Conservation (phyloP, 805 yeast species). For the Starmera caribaea region DNA sequence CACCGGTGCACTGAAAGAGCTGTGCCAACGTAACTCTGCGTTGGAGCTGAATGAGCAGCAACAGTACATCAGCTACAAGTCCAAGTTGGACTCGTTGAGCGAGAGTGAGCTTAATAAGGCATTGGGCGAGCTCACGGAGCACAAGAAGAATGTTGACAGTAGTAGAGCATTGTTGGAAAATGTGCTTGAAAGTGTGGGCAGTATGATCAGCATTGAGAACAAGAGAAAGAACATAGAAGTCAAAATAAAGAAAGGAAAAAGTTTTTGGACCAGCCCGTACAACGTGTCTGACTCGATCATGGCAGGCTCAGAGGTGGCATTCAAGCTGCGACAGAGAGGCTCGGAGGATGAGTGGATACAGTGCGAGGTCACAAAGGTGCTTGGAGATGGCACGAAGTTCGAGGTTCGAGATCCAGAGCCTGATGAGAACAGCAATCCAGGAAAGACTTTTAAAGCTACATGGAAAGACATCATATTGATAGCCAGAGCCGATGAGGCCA, state of each 20-base stretch:
- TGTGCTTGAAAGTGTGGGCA: constrained; percentile 35
- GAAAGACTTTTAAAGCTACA: constrained; percentile 74
- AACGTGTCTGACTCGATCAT: constrained; percentile 49
- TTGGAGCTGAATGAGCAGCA: no score
- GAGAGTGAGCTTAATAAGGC: constrained; percentile 31
- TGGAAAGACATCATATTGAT: constrained; percentile 73
- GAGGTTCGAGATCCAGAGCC: constrained; percentile 99
- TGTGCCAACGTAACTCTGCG: no score
- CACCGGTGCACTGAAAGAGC: no score
- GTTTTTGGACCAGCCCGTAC: constrained; percentile 38
- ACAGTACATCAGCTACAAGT: constrained; percentile 6
- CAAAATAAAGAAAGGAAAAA: constrained; percentile 19
- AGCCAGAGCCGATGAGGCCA: constrained; percentile 40
- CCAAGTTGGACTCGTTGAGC: constrained; percentile 21
- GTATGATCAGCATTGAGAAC: constrained; percentile 25
- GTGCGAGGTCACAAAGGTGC: constrained; percentile 74
- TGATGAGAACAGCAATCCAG: constrained; percentile 84
- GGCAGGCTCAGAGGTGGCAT: constrained; percentile 82
- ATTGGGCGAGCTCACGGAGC: constrained; percentile 35
- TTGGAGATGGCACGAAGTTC: constrained; percentile 63
- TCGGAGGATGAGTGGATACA: constrained; percentile 92
- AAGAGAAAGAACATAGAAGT: constrained; percentile 14
- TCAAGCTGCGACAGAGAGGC: constrained; percentile 58
- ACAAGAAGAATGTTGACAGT: constrained; percentile 48
- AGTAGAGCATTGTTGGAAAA: constrained; percentile 33